Base-by-base conservation (phyloP, 2,329 filamentous ascomycete species). In the Paecilomyces dactylethromorphus region DNA sequence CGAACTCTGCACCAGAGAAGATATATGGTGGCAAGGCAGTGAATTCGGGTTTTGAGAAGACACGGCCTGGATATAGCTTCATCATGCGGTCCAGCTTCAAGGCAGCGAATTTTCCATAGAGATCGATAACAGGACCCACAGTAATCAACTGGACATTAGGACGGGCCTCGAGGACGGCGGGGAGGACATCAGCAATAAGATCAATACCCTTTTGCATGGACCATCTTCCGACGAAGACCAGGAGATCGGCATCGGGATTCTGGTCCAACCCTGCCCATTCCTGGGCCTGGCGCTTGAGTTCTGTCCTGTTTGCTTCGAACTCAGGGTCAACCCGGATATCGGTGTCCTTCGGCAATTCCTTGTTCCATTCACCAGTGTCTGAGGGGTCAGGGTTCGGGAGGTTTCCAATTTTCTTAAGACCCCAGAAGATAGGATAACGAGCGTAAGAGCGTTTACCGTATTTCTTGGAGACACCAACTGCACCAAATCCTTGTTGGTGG, bases 161-260 rank as follows among this genome's bases (percentile, higher is more conserved):
- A 61, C 85, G 78, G 59, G 82, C 77, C 65, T 88, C 85, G 3
- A 88, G 76, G 31, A 88, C 78, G 31, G 80, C 79, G 21, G 86
- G 84, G 71, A 88, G 85, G 45, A 88, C 84, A 65, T 88, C 86
- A 18, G 86, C 86, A 64, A 88, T 88, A 55, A 88, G 74, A 68
- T 89, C 86, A 56, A 88, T 79, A 56, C 86, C 86, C 69, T 89
- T 89, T 66, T 89, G 86, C 78, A 86, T 82, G 10, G 82, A 86
- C 86, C 86, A 89, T 62, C 86, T 82, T 59, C 86, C 86, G 52
- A 88, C 86, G 64, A 89, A 89, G 8, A 88, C 86, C 62, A 88
- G 81, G 8, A 89, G 77, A 59, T 88, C 84, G 1, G 86, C 85
- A 45, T 84, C 77, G 1, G 84, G 81, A 63, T 85, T 81, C 56